These are phyloP conservation scores for Lichtheimia ramosa DNA, from an alignment of 371 early-diverging fungal genomes.

Conservation along the genomic window DNA sequence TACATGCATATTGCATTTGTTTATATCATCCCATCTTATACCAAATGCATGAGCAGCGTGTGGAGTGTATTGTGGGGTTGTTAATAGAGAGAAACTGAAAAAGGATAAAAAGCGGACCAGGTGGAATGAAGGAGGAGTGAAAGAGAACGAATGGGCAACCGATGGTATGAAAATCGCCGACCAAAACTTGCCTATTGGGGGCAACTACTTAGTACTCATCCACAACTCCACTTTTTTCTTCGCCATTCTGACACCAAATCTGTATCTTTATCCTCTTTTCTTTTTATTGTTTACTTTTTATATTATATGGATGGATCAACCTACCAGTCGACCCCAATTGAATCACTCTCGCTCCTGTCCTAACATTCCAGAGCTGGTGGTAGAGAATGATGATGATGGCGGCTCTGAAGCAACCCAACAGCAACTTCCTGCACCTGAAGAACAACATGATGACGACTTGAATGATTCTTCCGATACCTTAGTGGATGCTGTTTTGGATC, in stretches of 20 bases:
- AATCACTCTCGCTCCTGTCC: conserved; percentile 10
- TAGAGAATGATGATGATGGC: neutral
- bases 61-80: too few relatives aligned
- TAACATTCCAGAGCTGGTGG: conserved; percentile 7
- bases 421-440: neutral
- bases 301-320: conserved; percentile 1
- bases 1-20: too few relatives aligned
- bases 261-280: conserved; percentile 1
- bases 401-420: neutral
- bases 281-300: neutral
- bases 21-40: too few relatives aligned
- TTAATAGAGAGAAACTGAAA: too few relatives aligned
- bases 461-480: conserved; percentile 20
- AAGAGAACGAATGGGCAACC: too few relatives aligned
- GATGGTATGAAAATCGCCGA: conserved; percentile 20
- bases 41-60: too few relatives aligned
- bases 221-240: conserved; percentile 1
- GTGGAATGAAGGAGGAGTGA: too few relatives aligned
- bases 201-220: too few relatives aligned
- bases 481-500: conserved; percentile 46
- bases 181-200: conserved; percentile 23
- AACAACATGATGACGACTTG: neutral
- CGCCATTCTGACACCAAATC: conserved; percentile 12
- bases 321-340: conserved; percentile 7
- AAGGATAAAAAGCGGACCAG: too few relatives aligned